Percentiles rank a stretch among this genome's conserved stretches.
These are phyloP conservation scores for Trichophyton schoenleinii DNA, from an alignment of 2,329 filamentous ascomycete species.

Conservation along the genomic window DNA sequence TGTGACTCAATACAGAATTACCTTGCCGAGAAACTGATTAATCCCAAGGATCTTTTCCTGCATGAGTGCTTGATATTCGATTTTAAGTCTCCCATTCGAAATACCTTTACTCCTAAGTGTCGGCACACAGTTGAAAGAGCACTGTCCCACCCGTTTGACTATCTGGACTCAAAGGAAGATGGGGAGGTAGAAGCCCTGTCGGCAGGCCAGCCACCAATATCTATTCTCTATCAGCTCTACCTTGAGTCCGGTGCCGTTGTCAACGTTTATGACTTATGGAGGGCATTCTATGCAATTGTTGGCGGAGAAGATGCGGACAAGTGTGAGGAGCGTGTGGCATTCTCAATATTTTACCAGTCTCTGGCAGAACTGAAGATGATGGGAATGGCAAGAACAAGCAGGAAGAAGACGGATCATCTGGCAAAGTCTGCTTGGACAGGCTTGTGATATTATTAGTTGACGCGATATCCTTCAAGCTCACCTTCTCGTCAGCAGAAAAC, in stretches of 20 bases:
- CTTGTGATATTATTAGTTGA: slow-evolving; percentile 9
- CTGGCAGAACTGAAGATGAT: slow-evolving; percentile 74
- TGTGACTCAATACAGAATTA: slow-evolving; percentile 35
- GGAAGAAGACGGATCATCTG: slow-evolving; percentile 85
- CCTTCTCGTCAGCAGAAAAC: too few relatives aligned
- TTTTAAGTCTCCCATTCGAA: slow-evolving; percentile 43
- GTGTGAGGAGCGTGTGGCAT: slow-evolving; percentile 26
- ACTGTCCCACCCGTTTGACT: slow-evolving; percentile 47
- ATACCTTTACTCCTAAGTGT: slow-evolving; percentile 46
- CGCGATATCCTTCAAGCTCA: too few relatives aligned
- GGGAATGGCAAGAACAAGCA: slow-evolving; percentile 77
- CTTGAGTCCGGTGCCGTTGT: slow-evolving; percentile 50
- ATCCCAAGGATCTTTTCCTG: slow-evolving; percentile 40
- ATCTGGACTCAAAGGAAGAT: slow-evolving; percentile 41
- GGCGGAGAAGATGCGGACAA: slow-evolving; percentile 22
- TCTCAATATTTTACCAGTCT: slow-evolving; percentile 72
- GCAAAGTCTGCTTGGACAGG: slow-evolving; percentile 75
- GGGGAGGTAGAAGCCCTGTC: slow-evolving; percentile 28
- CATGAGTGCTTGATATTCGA: slow-evolving; percentile 49
- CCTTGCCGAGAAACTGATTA: slow-evolving; percentile 35
- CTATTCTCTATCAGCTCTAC: slow-evolving; percentile 50
- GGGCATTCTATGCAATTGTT: slow-evolving; percentile 46
- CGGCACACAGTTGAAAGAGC: slow-evolving; percentile 49
- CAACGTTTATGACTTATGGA: slow-evolving; percentile 50
- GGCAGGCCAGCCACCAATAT: slow-evolving; percentile 44